phyloP scores from a whole-genome alignment of 1,139 yeast species.

The Suhomyces chickasaworum region DNA sequence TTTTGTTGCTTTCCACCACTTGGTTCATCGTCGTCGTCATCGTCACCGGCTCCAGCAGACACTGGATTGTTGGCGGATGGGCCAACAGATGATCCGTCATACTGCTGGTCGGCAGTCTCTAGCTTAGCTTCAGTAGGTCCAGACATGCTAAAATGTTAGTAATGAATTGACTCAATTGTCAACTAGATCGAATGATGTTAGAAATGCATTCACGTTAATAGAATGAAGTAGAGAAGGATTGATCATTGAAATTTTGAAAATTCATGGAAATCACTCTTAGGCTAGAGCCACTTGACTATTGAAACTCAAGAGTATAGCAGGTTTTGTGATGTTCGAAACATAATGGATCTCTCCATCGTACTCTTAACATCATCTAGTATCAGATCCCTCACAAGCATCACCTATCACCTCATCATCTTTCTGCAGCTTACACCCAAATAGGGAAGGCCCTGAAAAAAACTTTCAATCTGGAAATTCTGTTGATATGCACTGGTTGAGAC shows the following conservation, averaged over 20 bases:
- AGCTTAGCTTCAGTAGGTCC: constrained; percentile 40
- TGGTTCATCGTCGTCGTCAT: constrained; percentile 74
- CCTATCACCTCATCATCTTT: background rate
- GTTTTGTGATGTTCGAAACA: no score
- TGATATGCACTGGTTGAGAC: constrained; percentile 7
- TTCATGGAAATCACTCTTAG: no score
- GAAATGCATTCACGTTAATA: no score
- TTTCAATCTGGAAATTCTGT: constrained; percentile 11
- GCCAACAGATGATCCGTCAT: constrained; percentile 21
- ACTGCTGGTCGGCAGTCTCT: constrained; percentile 39
- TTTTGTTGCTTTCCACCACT: constrained; percentile 55
- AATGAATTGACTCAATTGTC: background rate
- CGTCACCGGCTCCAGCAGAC: constrained; percentile 35
- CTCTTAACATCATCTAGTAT: background rate
- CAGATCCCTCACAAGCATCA: background rate
- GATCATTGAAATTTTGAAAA: no score
- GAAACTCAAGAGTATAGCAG: no score
- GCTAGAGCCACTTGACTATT: no score
- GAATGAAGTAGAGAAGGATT: no score
- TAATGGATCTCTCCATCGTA: no score
- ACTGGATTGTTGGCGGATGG: constrained; percentile 25
- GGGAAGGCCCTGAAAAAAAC: constrained; percentile 4
- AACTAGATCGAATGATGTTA: no score
- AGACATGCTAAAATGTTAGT: constrained; percentile 36
- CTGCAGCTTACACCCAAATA: background rate